Percentiles rank a stretch among this genome's conserved stretches.
Conservation (phyloP, 2,329 filamentous ascomycete species). For the Magnaporthiopsis rhizophila region DNA sequence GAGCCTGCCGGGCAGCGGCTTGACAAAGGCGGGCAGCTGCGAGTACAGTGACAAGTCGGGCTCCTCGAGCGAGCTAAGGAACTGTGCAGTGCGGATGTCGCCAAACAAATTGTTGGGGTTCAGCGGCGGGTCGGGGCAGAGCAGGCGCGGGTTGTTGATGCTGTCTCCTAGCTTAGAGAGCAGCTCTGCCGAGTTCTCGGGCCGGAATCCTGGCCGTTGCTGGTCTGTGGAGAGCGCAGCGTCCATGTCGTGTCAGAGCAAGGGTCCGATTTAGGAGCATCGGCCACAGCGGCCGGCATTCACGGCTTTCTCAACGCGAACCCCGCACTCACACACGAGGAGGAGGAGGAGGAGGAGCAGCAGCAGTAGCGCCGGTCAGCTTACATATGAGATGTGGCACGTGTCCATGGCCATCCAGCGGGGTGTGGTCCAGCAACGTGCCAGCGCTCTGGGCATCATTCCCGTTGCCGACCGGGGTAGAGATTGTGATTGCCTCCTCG, state of each 20-base stretch:
- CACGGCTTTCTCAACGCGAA: neutral
- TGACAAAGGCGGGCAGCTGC: constrained; percentile 62
- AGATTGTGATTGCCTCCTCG: constrained; percentile 11
- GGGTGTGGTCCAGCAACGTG: constrained; percentile 11
- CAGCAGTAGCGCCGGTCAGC: constrained; percentile 16
- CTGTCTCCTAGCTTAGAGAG: constrained; percentile 21
- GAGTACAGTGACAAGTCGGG: constrained; percentile 29
- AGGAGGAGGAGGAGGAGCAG: constrained; percentile 14
- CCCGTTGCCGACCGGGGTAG: constrained; percentile 13
- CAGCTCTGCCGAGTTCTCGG: constrained; percentile 12
- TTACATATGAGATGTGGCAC: constrained; percentile 42
- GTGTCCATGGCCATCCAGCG: constrained; percentile 29
- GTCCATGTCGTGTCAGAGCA: neutral
- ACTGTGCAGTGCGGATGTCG: constrained; percentile 32
- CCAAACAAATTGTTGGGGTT: constrained; percentile 26
- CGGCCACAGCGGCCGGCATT: neutral
- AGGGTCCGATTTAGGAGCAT: constrained; percentile 2
- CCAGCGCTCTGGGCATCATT: constrained; percentile 15
- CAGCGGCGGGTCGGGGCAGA: constrained; percentile 23
- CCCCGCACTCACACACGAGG: no score
- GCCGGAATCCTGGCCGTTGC: constrained; percentile 9
- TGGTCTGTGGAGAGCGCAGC: constrained; percentile 13
- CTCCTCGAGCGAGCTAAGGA: constrained; percentile 39
- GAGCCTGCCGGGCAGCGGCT: constrained; percentile 69
- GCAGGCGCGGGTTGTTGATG: constrained; percentile 22